A percentile compares a stretch with the other conserved stretches of the same genome.
These are phyloP conservation scores for Verticillium nonalfalfae DNA, from an alignment of 2,329 filamentous ascomycete genomes.

Conservation along the genomic window DNA sequence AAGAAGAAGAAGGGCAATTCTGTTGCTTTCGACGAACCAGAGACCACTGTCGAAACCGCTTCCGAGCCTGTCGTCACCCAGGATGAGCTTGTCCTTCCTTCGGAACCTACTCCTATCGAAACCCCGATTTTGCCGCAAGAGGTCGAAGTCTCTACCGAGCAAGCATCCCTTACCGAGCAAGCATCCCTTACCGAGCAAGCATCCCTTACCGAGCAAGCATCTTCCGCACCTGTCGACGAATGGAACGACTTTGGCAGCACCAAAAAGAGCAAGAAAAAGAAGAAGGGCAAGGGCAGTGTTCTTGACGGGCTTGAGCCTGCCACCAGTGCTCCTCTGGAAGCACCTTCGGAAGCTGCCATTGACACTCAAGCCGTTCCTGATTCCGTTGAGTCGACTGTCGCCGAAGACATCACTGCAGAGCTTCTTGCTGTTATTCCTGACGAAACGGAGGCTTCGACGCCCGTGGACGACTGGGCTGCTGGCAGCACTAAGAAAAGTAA, in stretches of 20 bases:
- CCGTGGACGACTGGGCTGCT: neutral
- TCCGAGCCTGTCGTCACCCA: neutral
- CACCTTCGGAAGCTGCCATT: neutral
- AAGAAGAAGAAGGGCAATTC: neutral
- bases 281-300: slow-evolving; percentile 12
- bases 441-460: neutral
- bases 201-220: neutral
- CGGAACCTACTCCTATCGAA: neutral
- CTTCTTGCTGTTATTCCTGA: neutral
- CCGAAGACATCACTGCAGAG: neutral
- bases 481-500: slow-evolving; percentile 13
- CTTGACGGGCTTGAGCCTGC: neutral
- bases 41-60: neutral
- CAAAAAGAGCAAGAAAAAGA: slow-evolving; percentile 21
- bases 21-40: neutral
- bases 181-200: too few species aligned
- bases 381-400: neutral
- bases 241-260: slow-evolving; percentile 4
- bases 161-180: too few species aligned
- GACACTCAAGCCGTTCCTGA: neutral
- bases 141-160: neutral
- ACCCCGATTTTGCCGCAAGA: neutral
- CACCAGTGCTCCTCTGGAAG: neutral
- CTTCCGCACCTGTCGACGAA: neutral
- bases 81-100: neutral